These are phyloP conservation scores for Globisporangium paddicum DNA, from an alignment of 352 stramenopile species.

Conservation along the genomic window DNA sequence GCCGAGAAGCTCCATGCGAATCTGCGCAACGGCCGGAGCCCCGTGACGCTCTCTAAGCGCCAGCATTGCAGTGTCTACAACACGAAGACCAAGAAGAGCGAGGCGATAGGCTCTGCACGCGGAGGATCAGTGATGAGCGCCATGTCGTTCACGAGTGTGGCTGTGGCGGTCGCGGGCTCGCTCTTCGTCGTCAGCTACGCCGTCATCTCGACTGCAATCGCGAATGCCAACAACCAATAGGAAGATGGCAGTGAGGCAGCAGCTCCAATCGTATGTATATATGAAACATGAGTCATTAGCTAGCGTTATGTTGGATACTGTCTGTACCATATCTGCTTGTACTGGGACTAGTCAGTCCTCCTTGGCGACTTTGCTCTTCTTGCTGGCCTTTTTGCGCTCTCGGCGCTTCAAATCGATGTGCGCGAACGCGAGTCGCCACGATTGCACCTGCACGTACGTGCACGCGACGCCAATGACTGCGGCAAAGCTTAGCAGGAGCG, in stretches of 20 bases:
- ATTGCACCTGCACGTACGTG: constrained; percentile 52
- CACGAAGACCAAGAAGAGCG: background rate
- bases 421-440: constrained; percentile 48
- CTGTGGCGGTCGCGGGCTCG: constrained; percentile 24
- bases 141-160: constrained; percentile 18
- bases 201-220: constrained; percentile 28
- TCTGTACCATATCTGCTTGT: background rate
- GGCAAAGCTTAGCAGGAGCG: constrained; percentile 31
- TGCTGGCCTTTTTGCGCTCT: constrained; percentile 14
- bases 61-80: background rate
- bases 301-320: background rate
- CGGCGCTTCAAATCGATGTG: constrained; percentile 23
- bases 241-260: background rate
- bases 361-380: constrained; percentile 22
- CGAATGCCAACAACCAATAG: constrained; percentile 7
- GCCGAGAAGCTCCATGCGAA: constrained; percentile 35
- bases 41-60: constrained; percentile 1
- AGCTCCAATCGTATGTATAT: background rate
- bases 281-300: background rate
- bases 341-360: constrained; percentile 1
- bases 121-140: too few relatives aligned
- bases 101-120: too few relatives aligned
- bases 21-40: constrained; percentile 22
- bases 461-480: constrained; percentile 39
- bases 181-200: constrained; percentile 40